Evolutionary conservation across 1,139 yeast genomes (phyloP).

Genomic region (Yarrowia galli): DNA sequence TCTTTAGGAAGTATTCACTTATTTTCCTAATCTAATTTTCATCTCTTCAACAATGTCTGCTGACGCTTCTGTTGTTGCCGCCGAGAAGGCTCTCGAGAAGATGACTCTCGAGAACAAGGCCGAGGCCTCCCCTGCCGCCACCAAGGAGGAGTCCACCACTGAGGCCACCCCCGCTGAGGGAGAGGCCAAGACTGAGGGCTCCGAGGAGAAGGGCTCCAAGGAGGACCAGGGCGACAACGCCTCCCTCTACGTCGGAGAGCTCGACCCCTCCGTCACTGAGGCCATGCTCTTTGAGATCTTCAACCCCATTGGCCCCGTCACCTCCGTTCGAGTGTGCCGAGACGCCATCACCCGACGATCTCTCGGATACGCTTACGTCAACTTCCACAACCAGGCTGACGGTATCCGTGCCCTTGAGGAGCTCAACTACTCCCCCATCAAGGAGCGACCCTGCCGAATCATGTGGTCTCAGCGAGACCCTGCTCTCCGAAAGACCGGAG

Average conservation of each 20-base stretch:
- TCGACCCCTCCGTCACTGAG: conserved; percentile 91
- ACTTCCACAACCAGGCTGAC: conserved; percentile 87
- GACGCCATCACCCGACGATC: conserved; percentile 97
- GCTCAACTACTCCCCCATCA: conserved; percentile 90
- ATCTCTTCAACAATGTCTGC: conserved; percentile 46
- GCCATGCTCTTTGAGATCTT: conserved; percentile 93
- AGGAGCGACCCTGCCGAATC: conserved; percentile 98
- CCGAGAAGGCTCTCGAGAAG: conserved; percentile 53
- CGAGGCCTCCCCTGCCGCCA: conserved; percentile 41
- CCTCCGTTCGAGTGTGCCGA: conserved; percentile 98
- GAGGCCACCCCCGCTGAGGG: conserved; percentile 40
- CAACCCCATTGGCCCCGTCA: conserved; percentile 94
- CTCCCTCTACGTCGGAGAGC: conserved; percentile 96
- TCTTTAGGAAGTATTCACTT: conserved; percentile 30
- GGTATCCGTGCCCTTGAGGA: conserved; percentile 96
- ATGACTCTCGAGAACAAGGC: conserved; percentile 49
- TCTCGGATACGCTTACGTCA: conserved; percentile 97
- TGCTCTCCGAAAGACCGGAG: conserved; percentile 91
- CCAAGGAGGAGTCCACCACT: conserved; percentile 41
- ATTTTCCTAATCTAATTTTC: conserved; percentile 33
- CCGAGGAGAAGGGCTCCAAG: conserved; percentile 42
- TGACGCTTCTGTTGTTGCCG: conserved; percentile 53
- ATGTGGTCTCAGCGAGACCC: conserved; percentile 99
- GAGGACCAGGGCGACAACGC: conserved; percentile 65
- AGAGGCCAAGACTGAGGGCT: conserved; percentile 40